Evolutionary conservation across 1,139 yeast species (phyloP).

Genomic region (Maudiozyma humilis): DNA sequence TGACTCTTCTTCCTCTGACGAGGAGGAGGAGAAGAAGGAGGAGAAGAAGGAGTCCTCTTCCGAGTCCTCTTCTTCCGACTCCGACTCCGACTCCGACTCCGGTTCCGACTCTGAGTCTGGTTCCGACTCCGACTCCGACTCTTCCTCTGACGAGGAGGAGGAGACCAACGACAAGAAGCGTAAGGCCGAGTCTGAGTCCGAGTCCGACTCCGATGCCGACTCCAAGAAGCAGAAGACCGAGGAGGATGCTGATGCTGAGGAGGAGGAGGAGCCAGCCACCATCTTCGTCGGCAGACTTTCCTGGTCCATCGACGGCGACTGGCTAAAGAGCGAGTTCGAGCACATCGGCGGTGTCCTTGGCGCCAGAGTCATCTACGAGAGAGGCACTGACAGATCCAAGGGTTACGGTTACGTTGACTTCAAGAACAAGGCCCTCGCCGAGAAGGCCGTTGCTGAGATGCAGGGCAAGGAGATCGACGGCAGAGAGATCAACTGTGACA

Average conservation of each 20-base stretch:
- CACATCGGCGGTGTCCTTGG: constrained; percentile 68
- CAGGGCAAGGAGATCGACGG: constrained; percentile 96
- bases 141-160: constrained; percentile 6
- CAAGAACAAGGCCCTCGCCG: constrained; percentile 65
- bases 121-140: constrained; percentile 16
- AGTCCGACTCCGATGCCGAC: constrained; percentile 13
- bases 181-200: constrained; percentile 17
- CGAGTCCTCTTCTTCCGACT: constrained; percentile 10
- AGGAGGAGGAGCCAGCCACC: constrained; percentile 57
- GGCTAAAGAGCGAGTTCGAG: constrained; percentile 84
- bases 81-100: constrained; percentile 15
- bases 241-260: constrained; percentile 19
- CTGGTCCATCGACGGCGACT: constrained; percentile 92
- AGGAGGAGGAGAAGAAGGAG: constrained; percentile 6
- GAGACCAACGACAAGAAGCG: constrained; percentile 31
- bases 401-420: constrained; percentile 99
- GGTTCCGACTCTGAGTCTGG: constrained; percentile 32
- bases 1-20: constrained; percentile 10
- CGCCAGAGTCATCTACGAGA: constrained; percentile 92
- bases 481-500: constrained; percentile 87
- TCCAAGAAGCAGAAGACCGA: constrained; percentile 39
- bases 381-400: constrained; percentile 86
- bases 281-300: constrained; percentile 94
- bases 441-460: constrained; percentile 76
- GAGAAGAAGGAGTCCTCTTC: constrained; percentile 13